Percentiles rank a stretch among this genome's conserved stretches.
phyloP scores from a whole-genome alignment of 2,329 filamentous ascomycete genomes.

The Scedosporium dehoogii region DNA sequence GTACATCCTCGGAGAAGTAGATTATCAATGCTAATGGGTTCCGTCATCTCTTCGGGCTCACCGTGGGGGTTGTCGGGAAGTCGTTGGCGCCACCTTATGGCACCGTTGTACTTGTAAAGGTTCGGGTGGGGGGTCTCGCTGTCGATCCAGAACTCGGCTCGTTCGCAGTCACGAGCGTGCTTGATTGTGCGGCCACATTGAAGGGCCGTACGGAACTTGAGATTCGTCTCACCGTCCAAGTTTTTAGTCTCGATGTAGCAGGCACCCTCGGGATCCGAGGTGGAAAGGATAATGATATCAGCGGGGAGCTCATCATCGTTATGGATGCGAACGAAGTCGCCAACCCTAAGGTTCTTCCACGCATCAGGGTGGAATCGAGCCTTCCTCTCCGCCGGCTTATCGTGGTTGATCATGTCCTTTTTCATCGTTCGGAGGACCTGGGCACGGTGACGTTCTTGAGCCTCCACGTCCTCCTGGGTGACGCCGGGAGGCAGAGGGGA shows the following conservation, averaged over 20 bases:
- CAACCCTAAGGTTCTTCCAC: conserved; percentile 93
- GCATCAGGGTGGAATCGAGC: conserved; percentile 85
- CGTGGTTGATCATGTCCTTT: conserved; percentile 61
- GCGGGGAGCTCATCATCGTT: conserved; percentile 93
- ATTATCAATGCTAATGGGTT: conserved; percentile 93
- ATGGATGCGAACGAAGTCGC: conserved; percentile 93
- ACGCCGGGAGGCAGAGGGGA: conserved; percentile 56
- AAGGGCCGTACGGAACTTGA: conserved; percentile 88
- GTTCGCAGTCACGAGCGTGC: conserved; percentile 88
- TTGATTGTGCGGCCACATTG: conserved; percentile 74
- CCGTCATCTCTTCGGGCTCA: conserved; percentile 67
- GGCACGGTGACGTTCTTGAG: conserved; percentile 17
- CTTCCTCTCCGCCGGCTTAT: conserved; percentile 52
- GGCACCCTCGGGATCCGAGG: conserved; percentile 84
- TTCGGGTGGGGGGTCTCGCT: conserved; percentile 90
- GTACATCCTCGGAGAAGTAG: conserved; percentile 87
- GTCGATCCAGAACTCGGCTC: conserved; percentile 76
- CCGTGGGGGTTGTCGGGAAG: conserved; percentile 53
- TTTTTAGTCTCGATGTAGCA: conserved; percentile 99
- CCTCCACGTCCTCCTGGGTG: conserved; percentile 26
- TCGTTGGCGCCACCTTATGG: conserved; percentile 74
- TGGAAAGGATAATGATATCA: conserved; percentile 84
- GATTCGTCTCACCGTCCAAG: conserved; percentile 91
- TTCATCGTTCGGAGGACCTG: conserved; percentile 35
- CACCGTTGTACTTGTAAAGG: conserved; percentile 88